A percentile compares a stretch with the other conserved stretches of the same genome.
These are phyloP conservation scores for Arthroderma uncinatum DNA, from an alignment of 2,329 filamentous ascomycete species.

Conservation along the genomic window DNA sequence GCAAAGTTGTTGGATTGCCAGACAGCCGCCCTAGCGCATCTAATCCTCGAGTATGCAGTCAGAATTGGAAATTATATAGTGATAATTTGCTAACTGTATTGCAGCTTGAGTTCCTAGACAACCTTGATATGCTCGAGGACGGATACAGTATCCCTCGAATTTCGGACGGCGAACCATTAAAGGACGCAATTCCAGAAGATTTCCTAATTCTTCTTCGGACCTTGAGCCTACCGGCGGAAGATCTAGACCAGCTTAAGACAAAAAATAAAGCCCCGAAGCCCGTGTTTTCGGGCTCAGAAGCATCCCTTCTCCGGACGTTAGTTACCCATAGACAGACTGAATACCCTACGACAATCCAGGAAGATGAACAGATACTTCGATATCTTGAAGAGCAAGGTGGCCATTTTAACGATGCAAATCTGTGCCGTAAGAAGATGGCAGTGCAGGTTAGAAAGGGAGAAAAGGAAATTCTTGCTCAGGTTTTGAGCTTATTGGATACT, in stretches of 20 bases:
- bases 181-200: constrained; percentile 30
- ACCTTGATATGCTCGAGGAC: constrained; percentile 57
- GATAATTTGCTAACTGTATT: constrained; percentile 7
- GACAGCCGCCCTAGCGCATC: constrained; percentile 20
- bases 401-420: constrained; percentile 20
- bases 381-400: constrained; percentile 19
- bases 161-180: constrained; percentile 19
- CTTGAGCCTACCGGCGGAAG: constrained; percentile 24
- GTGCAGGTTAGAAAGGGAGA: constrained; percentile 59
- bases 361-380: constrained; percentile 38
- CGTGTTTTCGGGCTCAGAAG: constrained; percentile 20
- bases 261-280: constrained; percentile 31
- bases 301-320: constrained; percentile 25
- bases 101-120: constrained; percentile 47
- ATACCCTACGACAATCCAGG: constrained; percentile 45
- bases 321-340: constrained; percentile 30
- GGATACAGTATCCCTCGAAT: constrained; percentile 51
- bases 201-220: constrained; percentile 30
- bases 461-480: constrained; percentile 53
- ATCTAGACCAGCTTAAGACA: constrained; percentile 24
- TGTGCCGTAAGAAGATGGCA: constrained; percentile 46
- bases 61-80: neutral
- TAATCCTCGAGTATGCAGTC: constrained; percentile 24
- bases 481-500: constrained; percentile 28
- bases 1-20: constrained; percentile 27